Evolutionary conservation across 345 rosid species (phyloP), one percentile per base, ranked within the genome.

Genomic region (Gynandropsis gynandra): DNA sequence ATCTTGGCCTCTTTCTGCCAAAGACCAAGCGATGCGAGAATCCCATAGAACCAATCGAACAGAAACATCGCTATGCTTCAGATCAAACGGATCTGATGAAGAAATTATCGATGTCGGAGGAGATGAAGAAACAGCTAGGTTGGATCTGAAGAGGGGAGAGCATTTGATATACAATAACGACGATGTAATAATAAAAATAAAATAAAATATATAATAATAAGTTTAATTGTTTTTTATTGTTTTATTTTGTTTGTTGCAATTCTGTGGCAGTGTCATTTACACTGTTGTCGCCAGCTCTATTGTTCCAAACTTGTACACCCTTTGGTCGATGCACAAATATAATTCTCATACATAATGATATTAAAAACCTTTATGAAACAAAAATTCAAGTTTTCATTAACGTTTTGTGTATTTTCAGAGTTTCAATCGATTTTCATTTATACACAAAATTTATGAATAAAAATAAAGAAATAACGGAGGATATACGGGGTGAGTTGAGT

Each of bases 1-100:
- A 83, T 83, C 79, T 80, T 80, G 27, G 92, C 92, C 59, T 83
- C 87, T 47, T 83, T 83, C 63, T 83, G 87, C 84, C 84, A 76
- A 9, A 83, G 59, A 41, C 87, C 92, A 8, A 80, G 77, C 43
- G 87, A 80, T 14, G 87, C 76, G n/a, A 83, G 79, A 31, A 83
- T 64, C 42, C 84, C 92, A 38, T 80, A 83, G 64, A 80, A 80
- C 87, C 87, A 83, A 39, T 80, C 92, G 0, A 76, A 16, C 3
- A 83, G 68, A 66, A 83, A 83, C 87, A 83, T 83, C 42, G 29
- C 36, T 54, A 17, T 8, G 3, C n/a, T 13, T 13, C 16, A 39
- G 42, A 39, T 39, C 16, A 39, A 39, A 39, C 16, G 42, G 42
- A 39, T 39, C 42, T 39, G 42, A 4, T 7, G 42, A 11, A 39